A percentile compares a stretch with the other conserved stretches of the same genome.
phyloP scores from a whole-genome alignment of 73 alveolate species.

The Uronychia setigera region DNA sequence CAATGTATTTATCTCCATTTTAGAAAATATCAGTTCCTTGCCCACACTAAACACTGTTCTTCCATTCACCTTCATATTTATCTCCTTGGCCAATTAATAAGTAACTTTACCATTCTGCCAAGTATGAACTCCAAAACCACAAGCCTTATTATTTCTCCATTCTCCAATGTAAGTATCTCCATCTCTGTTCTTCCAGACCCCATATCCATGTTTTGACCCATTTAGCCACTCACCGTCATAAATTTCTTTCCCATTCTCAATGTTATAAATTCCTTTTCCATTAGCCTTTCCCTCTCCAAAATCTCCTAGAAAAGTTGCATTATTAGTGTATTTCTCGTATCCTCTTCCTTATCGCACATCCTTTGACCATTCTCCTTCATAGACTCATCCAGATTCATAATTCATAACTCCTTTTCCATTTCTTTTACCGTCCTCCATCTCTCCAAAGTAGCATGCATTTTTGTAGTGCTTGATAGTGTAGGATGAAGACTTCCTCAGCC shows the following conservation, averaged over 20 bases:
- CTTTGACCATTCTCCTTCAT: slow-evolving; percentile 53
- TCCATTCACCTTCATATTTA: slow-evolving; percentile 57
- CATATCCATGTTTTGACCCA: slow-evolving; percentile 45
- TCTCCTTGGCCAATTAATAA: slow-evolving; percentile 18
- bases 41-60: slow-evolving; percentile 42
- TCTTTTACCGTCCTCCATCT: background rate
- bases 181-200: slow-evolving; percentile 39
- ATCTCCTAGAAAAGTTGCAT: slow-evolving; percentile 35
- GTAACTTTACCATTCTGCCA: slow-evolving; percentile 42
- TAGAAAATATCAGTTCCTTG: slow-evolving; percentile 52
- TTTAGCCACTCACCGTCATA: slow-evolving; percentile 69
- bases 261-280: slow-evolving; percentile 43
- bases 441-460: background rate
- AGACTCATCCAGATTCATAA: slow-evolving; percentile 57
- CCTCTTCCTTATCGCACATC: slow-evolving; percentile 73
- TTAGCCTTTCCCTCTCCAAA: slow-evolving; percentile 54
- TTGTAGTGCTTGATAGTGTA: background rate
- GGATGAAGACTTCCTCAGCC: background rate
- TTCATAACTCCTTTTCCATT: slow-evolving; percentile 57
- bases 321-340: slow-evolving; percentile 39
- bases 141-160: slow-evolving; percentile 37
- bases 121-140: slow-evolving; percentile 43
- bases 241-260: slow-evolving; percentile 14
- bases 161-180: slow-evolving; percentile 50
- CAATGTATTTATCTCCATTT: slow-evolving; percentile 51